Evolutionary conservation across 306 rosid genomes (phyloP), one percentile per base, ranked within the genome.

Genomic region (Astragalus glycyphyllos): DNA sequence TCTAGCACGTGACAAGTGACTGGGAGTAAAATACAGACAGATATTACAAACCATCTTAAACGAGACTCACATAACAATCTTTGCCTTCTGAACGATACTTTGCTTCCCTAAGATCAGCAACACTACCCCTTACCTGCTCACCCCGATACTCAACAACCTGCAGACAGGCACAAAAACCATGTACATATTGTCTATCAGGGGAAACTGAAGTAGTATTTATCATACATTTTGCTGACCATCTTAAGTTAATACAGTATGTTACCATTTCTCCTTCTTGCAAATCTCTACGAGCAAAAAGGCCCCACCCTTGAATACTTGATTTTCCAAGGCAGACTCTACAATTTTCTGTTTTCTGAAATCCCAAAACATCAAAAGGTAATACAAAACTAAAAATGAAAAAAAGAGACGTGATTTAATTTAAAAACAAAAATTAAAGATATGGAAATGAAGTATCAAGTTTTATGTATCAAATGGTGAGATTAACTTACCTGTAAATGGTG

Each of bases 181-280:
- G 46, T 48, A 12, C 35, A 23, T 14, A 23, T 12, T 44, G 57
- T 54, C 15, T 48, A 65, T 57, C 71, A 17, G 46, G 67, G 61
- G 11, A 65, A 45, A 74, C 71, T 54, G 41, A 16, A 5, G 16
- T 8, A 41, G 12, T 44, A 69, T 45, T 20, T 29, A 51, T 64
- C 54, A 62, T 50, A 64, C 16, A 63, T 15, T 58, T 55, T 10
- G 16, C 51, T 41, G 41, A 75, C 63, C 74, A 65, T 57, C 56
- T 73, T 57, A 60, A 29, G 37, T 58, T 58, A 34, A 72, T 71
- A 68, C 16, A 58, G 7, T 54, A 57, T 37, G 58, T 84, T 74
- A 94, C 98, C 98, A 90, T 87, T 73, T 94, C 95, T 75, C 98
- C 98, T 88, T 87, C 98, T 79, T 89, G 95, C 62, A 94, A 82